Evolutionary conservation across 495 filamentous ascomycete species (phyloP).

Genomic region (Tetracladium marchalianum): DNA sequence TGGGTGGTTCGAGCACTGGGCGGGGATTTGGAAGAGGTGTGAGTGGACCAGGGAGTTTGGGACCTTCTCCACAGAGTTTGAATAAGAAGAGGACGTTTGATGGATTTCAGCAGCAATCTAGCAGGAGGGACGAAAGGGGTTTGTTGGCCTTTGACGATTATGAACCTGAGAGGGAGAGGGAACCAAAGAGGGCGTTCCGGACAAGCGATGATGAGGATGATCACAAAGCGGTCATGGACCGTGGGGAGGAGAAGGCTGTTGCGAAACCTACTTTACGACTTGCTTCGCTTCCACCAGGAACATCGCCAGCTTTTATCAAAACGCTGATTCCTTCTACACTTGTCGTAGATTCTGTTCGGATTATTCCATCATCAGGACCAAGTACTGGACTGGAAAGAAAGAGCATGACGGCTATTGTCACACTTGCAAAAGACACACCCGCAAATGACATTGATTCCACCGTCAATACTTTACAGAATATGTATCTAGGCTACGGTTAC

Average conservation of each 20-base stretch:
- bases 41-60: conserved; percentile 71
- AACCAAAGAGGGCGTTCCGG: conserved; percentile 34
- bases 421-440: conserved; percentile 73
- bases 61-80: conserved; percentile 45
- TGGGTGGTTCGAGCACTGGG: conserved; percentile 11
- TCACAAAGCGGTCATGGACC: neutral
- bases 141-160: conserved; percentile 48
- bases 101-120: conserved; percentile 25
- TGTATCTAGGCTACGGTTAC: conserved; percentile 80
- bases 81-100: conserved; percentile 37
- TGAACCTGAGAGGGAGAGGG: conserved; percentile 20
- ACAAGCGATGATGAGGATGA: conserved; percentile 44
- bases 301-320: conserved; percentile 65
- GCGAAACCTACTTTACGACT: conserved; percentile 86
- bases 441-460: conserved; percentile 75
- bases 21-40: conserved; percentile 21
- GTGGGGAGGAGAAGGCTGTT: conserved; percentile 49
- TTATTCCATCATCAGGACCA: conserved; percentile 53
- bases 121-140: conserved; percentile 17
- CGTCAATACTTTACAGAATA: conserved; percentile 70
- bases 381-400: conserved; percentile 52
- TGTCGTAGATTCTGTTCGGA: conserved; percentile 66
- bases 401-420: conserved; percentile 75
- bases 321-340: conserved; percentile 57
- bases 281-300: conserved; percentile 47